Conservation (phyloP, 2,329 filamentous ascomycete genomes). For the Aureobasidium musti region DNA sequence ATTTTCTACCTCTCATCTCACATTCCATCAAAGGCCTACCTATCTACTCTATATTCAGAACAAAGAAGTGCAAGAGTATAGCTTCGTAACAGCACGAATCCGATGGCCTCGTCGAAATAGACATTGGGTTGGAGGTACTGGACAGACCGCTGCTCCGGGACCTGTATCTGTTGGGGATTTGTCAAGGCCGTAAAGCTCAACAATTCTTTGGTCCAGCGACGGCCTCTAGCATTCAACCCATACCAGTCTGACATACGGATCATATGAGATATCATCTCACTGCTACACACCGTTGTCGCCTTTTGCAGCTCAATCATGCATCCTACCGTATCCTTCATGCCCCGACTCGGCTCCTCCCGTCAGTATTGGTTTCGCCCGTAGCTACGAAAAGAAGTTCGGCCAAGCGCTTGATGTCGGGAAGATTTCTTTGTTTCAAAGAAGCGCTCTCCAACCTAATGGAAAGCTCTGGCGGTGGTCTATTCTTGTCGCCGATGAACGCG, state of each 20-base stretch:
- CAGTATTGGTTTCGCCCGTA: conserved; percentile 18
- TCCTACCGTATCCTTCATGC: conserved; percentile 20
- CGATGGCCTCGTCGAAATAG: background rate
- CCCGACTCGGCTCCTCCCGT: conserved; percentile 21
- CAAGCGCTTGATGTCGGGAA: conserved; percentile 7
- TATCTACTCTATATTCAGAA: conserved; percentile 23
- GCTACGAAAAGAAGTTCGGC: conserved; percentile 18
- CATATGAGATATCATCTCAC: conserved; percentile 17
- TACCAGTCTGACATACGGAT: conserved; percentile 27
- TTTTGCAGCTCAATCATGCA: conserved; percentile 29
- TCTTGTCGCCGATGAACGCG: conserved; percentile 11
- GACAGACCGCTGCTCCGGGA: background rate
- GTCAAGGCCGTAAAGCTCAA: conserved; percentile 22
- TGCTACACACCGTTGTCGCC: conserved; percentile 23
- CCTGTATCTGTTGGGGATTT: conserved; percentile 6
- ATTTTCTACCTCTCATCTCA: conserved; percentile 25
- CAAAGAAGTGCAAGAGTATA: conserved; percentile 24
- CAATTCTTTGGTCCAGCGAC: conserved; percentile 23
- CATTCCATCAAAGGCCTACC: conserved; percentile 21
- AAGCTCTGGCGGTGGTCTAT: conserved; percentile 5
- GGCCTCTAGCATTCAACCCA: conserved; percentile 28
- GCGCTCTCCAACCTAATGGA: background rate
- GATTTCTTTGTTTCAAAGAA: conserved; percentile 16
- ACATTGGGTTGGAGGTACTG: conserved; percentile 1
- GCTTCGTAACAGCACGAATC: background rate